Evolutionary conservation across 768 basidiomycete species (phyloP).

Genomic region (Boletus sp.): DNA sequence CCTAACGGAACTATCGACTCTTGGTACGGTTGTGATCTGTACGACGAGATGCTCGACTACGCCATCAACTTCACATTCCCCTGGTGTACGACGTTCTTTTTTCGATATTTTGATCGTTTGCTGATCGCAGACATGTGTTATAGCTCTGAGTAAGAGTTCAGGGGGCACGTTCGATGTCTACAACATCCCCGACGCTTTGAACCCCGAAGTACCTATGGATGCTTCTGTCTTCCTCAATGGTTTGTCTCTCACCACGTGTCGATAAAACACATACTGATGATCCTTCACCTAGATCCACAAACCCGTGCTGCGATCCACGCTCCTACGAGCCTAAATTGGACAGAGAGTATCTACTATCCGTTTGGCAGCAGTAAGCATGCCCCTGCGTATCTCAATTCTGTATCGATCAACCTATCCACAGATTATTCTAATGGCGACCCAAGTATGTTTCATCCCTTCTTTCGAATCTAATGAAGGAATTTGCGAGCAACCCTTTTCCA

Average conservation of each 20-base stretch:
- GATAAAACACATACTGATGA: not conserved
- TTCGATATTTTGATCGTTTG: not conserved
- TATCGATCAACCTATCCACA: slow-evolving; percentile 6
- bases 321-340: slow-evolving; percentile 54
- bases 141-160: slow-evolving; percentile 19
- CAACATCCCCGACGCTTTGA: slow-evolving; percentile 53
- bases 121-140: not conserved
- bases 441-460: slow-evolving; percentile 25
- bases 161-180: slow-evolving; percentile 46
- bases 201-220: slow-evolving; percentile 49
- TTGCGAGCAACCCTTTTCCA: slow-evolving; percentile 7
- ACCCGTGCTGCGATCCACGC: slow-evolving; percentile 66
- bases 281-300: slow-evolving; percentile 39
- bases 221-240: slow-evolving; percentile 61
- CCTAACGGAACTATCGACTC: slow-evolving; percentile 55
- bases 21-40: slow-evolving; percentile 65
- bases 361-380: slow-evolving; percentile 31
- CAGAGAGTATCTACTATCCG: slow-evolving; percentile 31
- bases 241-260: slow-evolving; percentile 25
- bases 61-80: slow-evolving; percentile 70
- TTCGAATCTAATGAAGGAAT: not conserved
- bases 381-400: not conserved
- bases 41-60: slow-evolving; percentile 67
- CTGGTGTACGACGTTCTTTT: slow-evolving; percentile 38
- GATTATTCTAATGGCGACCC: slow-evolving; percentile 26